A percentile compares a stretch with the other conserved stretches of the same genome.
phyloP scores from a whole-genome alignment of 2,329 filamentous ascomycete genomes.

The Parasarocladium wereldwijsianum region DNA sequence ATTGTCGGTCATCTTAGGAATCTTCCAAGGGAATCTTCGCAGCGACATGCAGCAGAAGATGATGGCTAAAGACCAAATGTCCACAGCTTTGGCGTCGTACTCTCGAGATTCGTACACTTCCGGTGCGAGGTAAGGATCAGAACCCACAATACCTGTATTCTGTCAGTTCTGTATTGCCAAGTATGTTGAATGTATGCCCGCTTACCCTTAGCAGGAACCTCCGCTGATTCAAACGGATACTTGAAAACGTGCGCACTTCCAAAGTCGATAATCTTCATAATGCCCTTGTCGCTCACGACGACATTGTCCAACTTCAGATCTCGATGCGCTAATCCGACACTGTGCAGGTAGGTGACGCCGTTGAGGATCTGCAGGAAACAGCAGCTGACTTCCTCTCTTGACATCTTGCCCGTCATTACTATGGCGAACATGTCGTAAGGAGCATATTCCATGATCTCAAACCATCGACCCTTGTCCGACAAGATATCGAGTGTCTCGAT shows the following conservation, averaged over 20 bases:
- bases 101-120: conserved; percentile 90
- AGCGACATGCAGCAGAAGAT: conserved; percentile 99
- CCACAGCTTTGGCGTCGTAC: conserved; percentile 86
- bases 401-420: conserved; percentile 98
- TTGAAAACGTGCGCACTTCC: conserved; percentile 93
- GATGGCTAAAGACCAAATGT: conserved; percentile 96
- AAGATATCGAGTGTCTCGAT: conserved; percentile 97
- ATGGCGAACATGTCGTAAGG: conserved; percentile 94
- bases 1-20: conserved; percentile 80
- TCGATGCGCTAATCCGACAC: conserved; percentile 85
- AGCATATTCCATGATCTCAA: conserved; percentile 97
- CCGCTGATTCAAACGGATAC: conserved; percentile 82
- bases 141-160: conserved; percentile 48
- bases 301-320: conserved; percentile 97
- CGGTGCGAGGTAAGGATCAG: conserved; percentile 90
- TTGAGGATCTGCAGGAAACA: conserved; percentile 89
- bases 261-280: conserved; percentile 99
- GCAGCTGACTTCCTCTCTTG: conserved; percentile 77
- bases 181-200: not conserved
- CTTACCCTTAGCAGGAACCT: conserved; percentile 23
- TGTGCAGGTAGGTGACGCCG: conserved; percentile 87
- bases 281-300: conserved; percentile 87
- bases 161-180: not conserved
- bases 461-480: conserved; percentile 88
- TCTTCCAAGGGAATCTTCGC: conserved; percentile 91